Conservation (phyloP, 2,329 filamentous ascomycete genomes). For the Zasmidium cellare region DNA sequence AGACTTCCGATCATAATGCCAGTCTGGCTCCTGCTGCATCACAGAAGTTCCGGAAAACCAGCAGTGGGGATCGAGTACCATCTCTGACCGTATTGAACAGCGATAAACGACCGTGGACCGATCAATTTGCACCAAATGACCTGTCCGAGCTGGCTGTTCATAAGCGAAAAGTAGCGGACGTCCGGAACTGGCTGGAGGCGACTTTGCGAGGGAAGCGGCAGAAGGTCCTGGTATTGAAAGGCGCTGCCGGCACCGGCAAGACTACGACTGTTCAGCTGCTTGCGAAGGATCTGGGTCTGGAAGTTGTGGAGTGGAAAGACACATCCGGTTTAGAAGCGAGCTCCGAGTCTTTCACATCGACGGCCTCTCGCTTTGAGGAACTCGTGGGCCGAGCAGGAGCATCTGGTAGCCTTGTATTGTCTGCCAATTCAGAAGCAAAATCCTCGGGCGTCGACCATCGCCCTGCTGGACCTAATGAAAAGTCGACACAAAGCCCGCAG, state of each 20-base stretch:
- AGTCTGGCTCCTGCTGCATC: slow-evolving; percentile 28
- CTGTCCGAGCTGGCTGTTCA: slow-evolving; percentile 89
- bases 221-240: slow-evolving; percentile 67
- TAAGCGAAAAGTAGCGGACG: slow-evolving; percentile 88
- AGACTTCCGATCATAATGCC: slow-evolving; percentile 16
- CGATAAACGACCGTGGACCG: slow-evolving; percentile 79
- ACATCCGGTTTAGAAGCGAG: slow-evolving; percentile 64
- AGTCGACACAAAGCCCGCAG: slow-evolving; percentile 26
- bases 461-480: background rate
- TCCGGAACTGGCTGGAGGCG: slow-evolving; percentile 77
- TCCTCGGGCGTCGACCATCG: background rate
- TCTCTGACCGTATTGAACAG: slow-evolving; percentile 37
- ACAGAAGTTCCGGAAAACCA: slow-evolving; percentile 48
- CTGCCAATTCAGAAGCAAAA: background rate
- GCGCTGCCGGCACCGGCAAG: slow-evolving; percentile 88
- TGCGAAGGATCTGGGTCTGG: slow-evolving; percentile 71
- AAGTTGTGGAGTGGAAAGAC: slow-evolving; percentile 89
- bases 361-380: slow-evolving; percentile 83
- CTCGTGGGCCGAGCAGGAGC: slow-evolving; percentile 81
- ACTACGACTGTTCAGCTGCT: slow-evolving; percentile 82
- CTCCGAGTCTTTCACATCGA: slow-evolving; percentile 65
- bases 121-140: slow-evolving; percentile 73
- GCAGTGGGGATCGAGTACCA: slow-evolving; percentile 35
- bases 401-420: slow-evolving; percentile 69
- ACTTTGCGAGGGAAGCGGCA: slow-evolving; percentile 60